Evolutionary conservation across 2,329 filamentous ascomycete genomes (phyloP).

Genomic region (Lanzia echinophila): DNA sequence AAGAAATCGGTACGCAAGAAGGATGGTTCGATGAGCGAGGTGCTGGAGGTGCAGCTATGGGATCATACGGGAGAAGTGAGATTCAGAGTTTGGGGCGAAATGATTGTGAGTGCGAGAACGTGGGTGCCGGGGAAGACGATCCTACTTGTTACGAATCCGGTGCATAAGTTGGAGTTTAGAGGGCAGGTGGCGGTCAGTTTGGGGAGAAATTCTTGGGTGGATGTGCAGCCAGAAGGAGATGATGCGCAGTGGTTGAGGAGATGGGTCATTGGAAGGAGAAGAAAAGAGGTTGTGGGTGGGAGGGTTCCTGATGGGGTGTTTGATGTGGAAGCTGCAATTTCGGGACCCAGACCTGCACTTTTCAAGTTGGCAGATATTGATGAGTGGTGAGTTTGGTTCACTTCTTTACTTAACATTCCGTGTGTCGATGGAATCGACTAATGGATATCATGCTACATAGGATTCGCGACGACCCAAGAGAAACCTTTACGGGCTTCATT

Average conservation of each 20-base stretch:
- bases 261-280: conserved; percentile 41
- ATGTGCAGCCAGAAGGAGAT: conserved; percentile 47
- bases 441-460: conserved; percentile 7
- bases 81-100: conserved; percentile 49
- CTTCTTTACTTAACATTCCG: neutral
- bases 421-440: neutral
- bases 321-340: conserved; percentile 32
- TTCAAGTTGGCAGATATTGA: conserved; percentile 40
- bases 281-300: conserved; percentile 44
- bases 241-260: conserved; percentile 48
- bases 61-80: conserved; percentile 49
- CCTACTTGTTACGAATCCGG: conserved; percentile 39
- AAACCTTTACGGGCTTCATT: conserved; percentile 36
- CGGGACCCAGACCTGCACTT: conserved; percentile 30
- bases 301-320: conserved; percentile 39
- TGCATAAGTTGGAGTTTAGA: conserved; percentile 16
- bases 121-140: conserved; percentile 44
- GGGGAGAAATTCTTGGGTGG: conserved; percentile 42
- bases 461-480: conserved; percentile 29
- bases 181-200: conserved; percentile 29
- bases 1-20: conserved; percentile 45
- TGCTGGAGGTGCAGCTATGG: conserved; percentile 46
- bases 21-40: conserved; percentile 37
- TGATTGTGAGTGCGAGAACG: conserved; percentile 36
- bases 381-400: conserved; percentile 27